Conservation (phyloP, 768 basidiomycete genomes). For the Termitomyces sp. region DNA sequence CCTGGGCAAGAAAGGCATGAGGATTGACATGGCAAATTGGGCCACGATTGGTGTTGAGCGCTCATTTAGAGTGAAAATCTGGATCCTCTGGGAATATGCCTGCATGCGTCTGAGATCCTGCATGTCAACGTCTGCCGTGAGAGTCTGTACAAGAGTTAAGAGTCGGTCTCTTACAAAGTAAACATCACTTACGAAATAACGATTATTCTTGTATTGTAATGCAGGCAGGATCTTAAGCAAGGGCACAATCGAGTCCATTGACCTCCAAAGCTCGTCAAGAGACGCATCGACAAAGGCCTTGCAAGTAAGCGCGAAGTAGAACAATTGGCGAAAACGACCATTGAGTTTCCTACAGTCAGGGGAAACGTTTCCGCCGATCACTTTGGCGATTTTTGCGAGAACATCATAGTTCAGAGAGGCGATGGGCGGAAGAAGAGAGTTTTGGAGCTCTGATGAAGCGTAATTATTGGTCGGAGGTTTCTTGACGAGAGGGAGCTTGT, state of each 20-base stretch:
- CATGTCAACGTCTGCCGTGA: background rate
- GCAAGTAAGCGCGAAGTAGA: background rate
- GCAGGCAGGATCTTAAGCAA: background rate
- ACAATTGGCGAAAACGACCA: background rate
- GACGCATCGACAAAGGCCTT: background rate
- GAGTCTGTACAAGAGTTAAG: background rate
- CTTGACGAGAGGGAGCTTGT: background rate
- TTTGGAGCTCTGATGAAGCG: background rate
- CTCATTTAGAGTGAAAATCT: background rate
- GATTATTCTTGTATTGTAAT: background rate
- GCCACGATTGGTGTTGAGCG: background rate
- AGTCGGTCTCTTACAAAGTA: background rate
- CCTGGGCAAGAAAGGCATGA: background rate
- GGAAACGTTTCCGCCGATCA: background rate
- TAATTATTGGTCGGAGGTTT: background rate
- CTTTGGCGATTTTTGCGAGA: background rate
- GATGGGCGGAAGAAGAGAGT: background rate
- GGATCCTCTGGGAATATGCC: background rate
- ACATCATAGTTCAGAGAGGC: background rate
- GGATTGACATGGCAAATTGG: background rate
- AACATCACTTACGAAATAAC: background rate
- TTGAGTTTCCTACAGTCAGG: background rate
- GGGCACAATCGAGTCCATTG: background rate
- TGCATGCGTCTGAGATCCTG: background rate
- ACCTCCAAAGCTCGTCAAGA: slow-evolving; percentile 1